Evolutionary conservation across 805 yeast genomes (phyloP).

Genomic region (Scheffersomyces stipitis): DNA sequence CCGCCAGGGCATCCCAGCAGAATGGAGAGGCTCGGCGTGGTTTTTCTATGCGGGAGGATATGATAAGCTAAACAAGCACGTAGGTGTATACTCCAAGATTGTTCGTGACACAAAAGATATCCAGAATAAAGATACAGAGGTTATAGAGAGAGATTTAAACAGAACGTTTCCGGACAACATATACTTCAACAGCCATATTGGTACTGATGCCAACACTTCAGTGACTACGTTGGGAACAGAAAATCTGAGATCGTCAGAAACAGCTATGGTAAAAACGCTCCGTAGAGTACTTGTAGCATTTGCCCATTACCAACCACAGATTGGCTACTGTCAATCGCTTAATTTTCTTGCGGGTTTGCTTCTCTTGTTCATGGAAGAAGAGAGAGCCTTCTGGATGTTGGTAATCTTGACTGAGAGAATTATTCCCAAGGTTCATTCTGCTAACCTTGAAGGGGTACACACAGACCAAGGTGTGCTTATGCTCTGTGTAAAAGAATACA

Average conservation of each 20-base stretch:
- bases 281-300: conserved; percentile 83
- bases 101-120: conserved; percentile 55
- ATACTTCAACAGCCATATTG: conserved; percentile 55
- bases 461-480: conserved; percentile 92
- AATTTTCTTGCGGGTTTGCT: conserved; percentile 89
- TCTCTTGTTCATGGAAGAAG: conserved; percentile 84
- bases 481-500: conserved; percentile 78
- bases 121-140: conserved; percentile 78
- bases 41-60: conserved; percentile 89
- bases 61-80: conserved; percentile 64
- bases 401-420: conserved; percentile 83
- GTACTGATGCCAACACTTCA: background rate
- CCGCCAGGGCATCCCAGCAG: conserved; percentile 92
- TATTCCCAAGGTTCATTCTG: conserved; percentile 88
- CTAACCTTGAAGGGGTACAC: conserved; percentile 89
- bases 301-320: conserved; percentile 80
- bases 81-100: conserved; percentile 71
- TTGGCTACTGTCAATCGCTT: conserved; percentile 95
- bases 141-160: conserved; percentile 89
- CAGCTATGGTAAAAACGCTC: conserved; percentile 65
- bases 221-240: conserved; percentile 1
- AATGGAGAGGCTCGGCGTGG: conserved; percentile 98
- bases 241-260: conserved; percentile 40
- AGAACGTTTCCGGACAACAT: conserved; percentile 94
- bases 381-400: conserved; percentile 92